phyloP scores from a whole-genome alignment of 75 land plant genomes.

The Chamaecyparis obtusa region DNA sequence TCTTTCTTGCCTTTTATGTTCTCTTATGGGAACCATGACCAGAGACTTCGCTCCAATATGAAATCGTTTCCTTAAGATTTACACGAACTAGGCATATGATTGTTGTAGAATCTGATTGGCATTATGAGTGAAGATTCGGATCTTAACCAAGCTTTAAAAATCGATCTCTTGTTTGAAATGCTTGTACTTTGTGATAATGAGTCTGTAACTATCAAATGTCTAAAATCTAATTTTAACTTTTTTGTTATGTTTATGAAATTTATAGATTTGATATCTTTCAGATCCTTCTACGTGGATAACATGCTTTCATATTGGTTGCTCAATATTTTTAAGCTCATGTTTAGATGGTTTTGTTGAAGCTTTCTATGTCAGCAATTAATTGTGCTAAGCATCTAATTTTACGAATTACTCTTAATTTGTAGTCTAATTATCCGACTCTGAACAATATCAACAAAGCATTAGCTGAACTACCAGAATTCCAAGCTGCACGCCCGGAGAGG shows the following conservation, averaged over 20 bases:
- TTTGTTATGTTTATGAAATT: not conserved
- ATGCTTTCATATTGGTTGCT: not conserved
- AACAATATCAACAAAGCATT: slow-evolving; percentile 39
- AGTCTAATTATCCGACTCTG: slow-evolving; percentile 54
- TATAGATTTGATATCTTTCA: not conserved
- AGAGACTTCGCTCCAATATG: not conserved
- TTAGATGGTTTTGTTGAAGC: not conserved
- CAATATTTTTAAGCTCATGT: not conserved
- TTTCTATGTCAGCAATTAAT: not conserved
- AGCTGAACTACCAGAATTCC: slow-evolving; percentile 50
- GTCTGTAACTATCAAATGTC: not conserved
- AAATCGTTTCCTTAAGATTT: not conserved
- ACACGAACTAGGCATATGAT: not conserved
- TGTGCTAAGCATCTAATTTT: slow-evolving; percentile 1
- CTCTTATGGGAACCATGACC: not conserved
- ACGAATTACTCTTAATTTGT: slow-evolving; percentile 20
- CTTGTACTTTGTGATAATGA: not conserved
- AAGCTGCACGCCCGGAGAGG: slow-evolving; percentile 46
- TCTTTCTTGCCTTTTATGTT: not conserved
- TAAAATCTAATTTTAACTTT: not conserved
- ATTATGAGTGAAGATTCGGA: not conserved
- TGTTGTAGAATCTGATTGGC: not conserved
- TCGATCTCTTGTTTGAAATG: not conserved
- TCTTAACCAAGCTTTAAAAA: not conserved
- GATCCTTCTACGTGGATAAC: not conserved